Evolutionary conservation across 1,139 yeast species (phyloP).

Genomic region (Blastobotrys niveus): DNA sequence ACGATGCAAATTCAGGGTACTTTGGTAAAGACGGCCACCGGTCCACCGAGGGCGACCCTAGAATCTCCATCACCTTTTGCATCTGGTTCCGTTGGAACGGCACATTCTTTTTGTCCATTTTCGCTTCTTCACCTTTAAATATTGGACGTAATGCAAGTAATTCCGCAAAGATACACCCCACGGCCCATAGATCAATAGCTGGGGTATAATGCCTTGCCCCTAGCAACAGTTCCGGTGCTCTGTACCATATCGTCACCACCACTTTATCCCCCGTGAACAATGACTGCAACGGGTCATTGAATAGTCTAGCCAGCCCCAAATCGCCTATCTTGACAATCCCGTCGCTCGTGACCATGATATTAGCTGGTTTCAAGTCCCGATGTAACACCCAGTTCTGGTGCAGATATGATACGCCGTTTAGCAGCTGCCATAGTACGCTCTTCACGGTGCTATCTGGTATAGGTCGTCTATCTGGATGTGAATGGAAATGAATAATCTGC

Average conservation of each 20-base stretch:
- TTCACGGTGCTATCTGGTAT: slow-evolving; percentile 75
- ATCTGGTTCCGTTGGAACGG: slow-evolving; percentile 93
- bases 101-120: slow-evolving; percentile 85
- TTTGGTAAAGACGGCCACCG: slow-evolving; percentile 73
- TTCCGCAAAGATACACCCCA: slow-evolving; percentile 94
- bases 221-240: slow-evolving; percentile 87
- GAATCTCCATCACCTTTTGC: slow-evolving; percentile 79
- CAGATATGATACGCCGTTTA: slow-evolving; percentile 83
- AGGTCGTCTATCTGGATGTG: slow-evolving; percentile 77
- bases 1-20: slow-evolving; percentile 77
- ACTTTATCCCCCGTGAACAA: slow-evolving; percentile 93
- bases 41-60: slow-evolving; percentile 75
- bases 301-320: slow-evolving; percentile 86
- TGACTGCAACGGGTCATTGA: slow-evolving; percentile 83
- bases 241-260: slow-evolving; percentile 96
- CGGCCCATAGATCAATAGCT: slow-evolving; percentile 94
- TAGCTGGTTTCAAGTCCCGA: slow-evolving; percentile 94
- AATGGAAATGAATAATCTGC: slow-evolving; percentile 89
- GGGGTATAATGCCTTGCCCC: slow-evolving; percentile 96
- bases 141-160: slow-evolving; percentile 81
- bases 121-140: slow-evolving; percentile 96
- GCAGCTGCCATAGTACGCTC: slow-evolving; percentile 83
- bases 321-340: slow-evolving; percentile 96
- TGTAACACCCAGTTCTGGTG: slow-evolving; percentile 97
- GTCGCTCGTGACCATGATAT: slow-evolving; percentile 85